Evolutionary conservation across 371 early-diverging fungal species (phyloP).

Genomic region (Rhizopus microsporus): DNA sequence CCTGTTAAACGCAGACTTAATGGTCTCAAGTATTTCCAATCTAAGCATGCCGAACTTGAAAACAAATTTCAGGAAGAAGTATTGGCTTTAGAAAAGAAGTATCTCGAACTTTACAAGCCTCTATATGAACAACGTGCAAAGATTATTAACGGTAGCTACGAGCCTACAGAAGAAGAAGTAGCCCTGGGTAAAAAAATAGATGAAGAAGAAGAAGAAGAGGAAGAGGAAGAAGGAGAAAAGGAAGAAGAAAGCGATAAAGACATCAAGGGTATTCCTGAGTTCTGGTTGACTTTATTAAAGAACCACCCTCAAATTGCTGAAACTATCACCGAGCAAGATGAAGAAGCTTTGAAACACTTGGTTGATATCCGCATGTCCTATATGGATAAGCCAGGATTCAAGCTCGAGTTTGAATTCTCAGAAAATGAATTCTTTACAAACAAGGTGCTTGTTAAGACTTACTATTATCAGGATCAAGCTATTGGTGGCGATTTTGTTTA

Average conservation of each 20-base stretch:
- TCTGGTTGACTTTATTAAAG: constrained; percentile 93
- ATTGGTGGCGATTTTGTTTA: constrained; percentile 82
- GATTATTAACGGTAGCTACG: constrained; percentile 73
- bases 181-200: constrained; percentile 62
- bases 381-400: constrained; percentile 89
- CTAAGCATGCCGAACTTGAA: constrained; percentile 80
- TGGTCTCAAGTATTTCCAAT: constrained; percentile 82
- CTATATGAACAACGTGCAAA: constrained; percentile 83
- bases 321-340: constrained; percentile 88
- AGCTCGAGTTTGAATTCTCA: constrained; percentile 87
- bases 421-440: constrained; percentile 91
- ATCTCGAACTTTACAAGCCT: constrained; percentile 77
- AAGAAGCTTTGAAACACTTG: constrained; percentile 80
- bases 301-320: constrained; percentile 80
- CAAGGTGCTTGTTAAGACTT: constrained; percentile 85
- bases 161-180: constrained; percentile 89
- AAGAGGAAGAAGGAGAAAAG: constrained; percentile 36
- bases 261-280: constrained; percentile 73
- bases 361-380: constrained; percentile 83
- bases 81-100: constrained; percentile 92
- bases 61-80: constrained; percentile 87
- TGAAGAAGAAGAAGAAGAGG: constrained; percentile 58
- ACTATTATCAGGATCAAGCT: constrained; percentile 77
- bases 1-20: constrained; percentile 81
- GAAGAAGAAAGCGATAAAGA: constrained; percentile 40